Percentiles rank a stretch among this genome's conserved stretches.
These are phyloP conservation scores for Stipa capillata DNA, from an alignment of 176 grass and related monocot species.

Conservation along the genomic window DNA sequence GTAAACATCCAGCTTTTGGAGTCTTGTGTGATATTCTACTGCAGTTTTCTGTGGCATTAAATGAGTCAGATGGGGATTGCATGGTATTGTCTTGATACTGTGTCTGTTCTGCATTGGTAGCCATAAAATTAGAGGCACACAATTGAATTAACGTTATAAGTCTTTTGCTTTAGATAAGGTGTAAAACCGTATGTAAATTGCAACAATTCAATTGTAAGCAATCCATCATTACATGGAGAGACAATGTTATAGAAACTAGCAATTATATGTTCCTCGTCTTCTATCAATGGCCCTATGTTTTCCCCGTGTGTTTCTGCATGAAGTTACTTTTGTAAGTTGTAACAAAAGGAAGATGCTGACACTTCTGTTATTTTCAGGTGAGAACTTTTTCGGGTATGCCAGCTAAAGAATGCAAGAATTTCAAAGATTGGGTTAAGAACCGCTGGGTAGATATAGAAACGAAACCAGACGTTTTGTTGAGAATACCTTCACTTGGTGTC, in stretches of 20 bases:
- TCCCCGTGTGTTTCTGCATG: neutral
- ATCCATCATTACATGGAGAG: conserved; percentile 3
- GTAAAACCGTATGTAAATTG: neutral
- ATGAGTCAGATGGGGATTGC: neutral
- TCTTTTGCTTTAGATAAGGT: neutral
- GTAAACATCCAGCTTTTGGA: neutral
- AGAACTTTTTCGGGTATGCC: conserved; percentile 63
- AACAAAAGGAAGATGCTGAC: neutral
- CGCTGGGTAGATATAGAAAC: conserved; percentile 57
- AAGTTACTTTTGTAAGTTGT: neutral
- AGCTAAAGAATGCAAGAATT: conserved; percentile 59
- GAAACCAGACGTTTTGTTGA: conserved; percentile 47
- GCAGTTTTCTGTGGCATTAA: neutral
- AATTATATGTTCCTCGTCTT: neutral
- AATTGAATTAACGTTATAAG: neutral
- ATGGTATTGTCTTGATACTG: neutral
- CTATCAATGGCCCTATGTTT: neutral
- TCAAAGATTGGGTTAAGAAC: conserved; percentile 87
- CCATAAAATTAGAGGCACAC: neutral
- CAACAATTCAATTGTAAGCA: neutral
- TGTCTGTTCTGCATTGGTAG: neutral
- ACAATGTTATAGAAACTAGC: neutral
- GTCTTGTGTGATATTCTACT: no score
- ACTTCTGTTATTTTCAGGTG: conserved; percentile 43
- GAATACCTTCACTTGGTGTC: conserved; percentile 40